Conservation (phyloP, 2,329 filamentous ascomycete genomes). For the Hypoxylon sp. region DNA sequence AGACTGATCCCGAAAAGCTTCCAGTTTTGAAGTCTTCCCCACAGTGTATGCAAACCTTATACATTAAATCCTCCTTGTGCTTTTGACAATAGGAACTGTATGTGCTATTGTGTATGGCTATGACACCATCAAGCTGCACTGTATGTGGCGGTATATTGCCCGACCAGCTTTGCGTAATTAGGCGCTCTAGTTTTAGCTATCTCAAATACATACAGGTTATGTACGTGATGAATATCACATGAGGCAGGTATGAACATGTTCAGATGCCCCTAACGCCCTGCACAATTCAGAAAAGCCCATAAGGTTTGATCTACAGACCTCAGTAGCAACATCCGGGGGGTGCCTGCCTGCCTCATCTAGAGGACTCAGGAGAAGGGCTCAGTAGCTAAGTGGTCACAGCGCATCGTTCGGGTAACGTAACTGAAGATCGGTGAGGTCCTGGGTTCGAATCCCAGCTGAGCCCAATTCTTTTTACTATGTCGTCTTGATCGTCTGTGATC, state of each 20-base stretch:
- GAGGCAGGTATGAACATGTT: background rate
- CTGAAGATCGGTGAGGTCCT: slow-evolving; percentile 2
- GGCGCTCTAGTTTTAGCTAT: background rate
- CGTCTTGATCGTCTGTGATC: background rate
- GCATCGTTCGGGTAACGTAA: background rate
- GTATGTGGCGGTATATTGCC: background rate
- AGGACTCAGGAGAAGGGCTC: background rate
- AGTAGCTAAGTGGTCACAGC: slow-evolving; percentile 6
- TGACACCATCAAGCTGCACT: too few relatives aligned
- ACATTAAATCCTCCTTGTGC: too few relatives aligned
- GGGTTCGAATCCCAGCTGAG: slow-evolving; percentile 5
- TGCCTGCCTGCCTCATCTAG: background rate
- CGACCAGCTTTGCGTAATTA: background rate
- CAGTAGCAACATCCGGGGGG: background rate
- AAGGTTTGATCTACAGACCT: background rate
- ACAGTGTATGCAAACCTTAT: too few relatives aligned
- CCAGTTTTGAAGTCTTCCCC: too few relatives aligned
- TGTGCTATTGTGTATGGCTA: too few relatives aligned
- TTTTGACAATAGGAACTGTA: too few relatives aligned
- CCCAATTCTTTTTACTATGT: background rate
- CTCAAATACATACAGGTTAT: background rate
- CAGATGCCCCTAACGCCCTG: background rate
- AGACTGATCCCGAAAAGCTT: too few relatives aligned
- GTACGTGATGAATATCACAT: background rate
- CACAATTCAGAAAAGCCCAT: background rate